Conservation (phyloP, 2,329 filamentous ascomycete genomes). For the Hymenoscyphus fructigenus region DNA sequence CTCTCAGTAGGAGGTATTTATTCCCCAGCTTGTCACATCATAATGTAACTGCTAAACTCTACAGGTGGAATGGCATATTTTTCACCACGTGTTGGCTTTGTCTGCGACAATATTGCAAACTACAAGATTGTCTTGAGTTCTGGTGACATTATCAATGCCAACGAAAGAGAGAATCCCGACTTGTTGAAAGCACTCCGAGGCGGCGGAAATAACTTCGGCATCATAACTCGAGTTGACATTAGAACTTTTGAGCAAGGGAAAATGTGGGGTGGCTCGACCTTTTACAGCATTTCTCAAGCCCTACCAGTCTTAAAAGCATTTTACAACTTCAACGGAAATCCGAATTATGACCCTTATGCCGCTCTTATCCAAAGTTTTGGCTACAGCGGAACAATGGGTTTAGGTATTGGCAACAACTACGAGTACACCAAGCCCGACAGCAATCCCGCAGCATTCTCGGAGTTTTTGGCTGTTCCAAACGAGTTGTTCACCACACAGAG, state of each 20-base stretch:
- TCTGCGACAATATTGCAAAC: constrained; percentile 46
- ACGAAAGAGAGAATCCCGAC: constrained; percentile 11
- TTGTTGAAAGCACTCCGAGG: constrained; percentile 19
- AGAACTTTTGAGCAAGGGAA: constrained; percentile 1
- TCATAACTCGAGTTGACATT: constrained; percentile 21
- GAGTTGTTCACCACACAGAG: too few relatives aligned
- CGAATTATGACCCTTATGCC: too few relatives aligned
- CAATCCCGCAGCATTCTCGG: too few relatives aligned
- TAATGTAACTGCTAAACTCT: not conserved
- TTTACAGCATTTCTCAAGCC: too few relatives aligned
- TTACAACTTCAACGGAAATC: too few relatives aligned
- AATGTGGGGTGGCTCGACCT: too few relatives aligned
- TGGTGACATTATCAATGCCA: constrained; percentile 17
- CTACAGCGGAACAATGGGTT: too few relatives aligned
- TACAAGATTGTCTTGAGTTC: constrained; percentile 36
- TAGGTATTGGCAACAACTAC: too few relatives aligned
- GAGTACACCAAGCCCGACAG: too few relatives aligned
- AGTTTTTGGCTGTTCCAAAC: too few relatives aligned
- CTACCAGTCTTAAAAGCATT: too few relatives aligned
- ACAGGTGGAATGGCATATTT: constrained; percentile 18
- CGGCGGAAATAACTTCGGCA: constrained; percentile 22
- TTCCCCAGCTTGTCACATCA: not conserved
- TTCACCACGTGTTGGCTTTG: constrained; percentile 44
- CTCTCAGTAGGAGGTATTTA: not conserved
- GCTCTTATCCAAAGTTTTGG: too few relatives aligned